Percentiles rank a stretch among this genome's conserved stretches.
phyloP scores from a whole-genome alignment of 345 rosid genomes.

The Corymbia maculata region DNA sequence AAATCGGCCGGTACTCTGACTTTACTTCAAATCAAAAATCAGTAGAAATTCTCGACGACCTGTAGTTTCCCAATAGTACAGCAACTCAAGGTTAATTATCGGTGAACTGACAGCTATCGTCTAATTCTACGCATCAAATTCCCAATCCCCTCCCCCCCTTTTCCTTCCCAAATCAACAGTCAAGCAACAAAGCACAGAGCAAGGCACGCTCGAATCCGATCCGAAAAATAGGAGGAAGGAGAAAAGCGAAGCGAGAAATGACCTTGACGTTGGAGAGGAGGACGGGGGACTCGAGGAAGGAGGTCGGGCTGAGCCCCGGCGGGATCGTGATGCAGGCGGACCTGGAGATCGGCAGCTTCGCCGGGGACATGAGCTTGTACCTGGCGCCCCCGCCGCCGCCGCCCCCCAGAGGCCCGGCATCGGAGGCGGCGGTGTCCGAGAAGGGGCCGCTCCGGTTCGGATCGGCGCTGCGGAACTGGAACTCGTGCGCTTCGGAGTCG shows the following conservation, averaged over 20 bases:
- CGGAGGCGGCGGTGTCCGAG: background rate
- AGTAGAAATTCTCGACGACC: background rate
- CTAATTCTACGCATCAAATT: background rate
- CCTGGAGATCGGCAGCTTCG: slow-evolving; percentile 99
- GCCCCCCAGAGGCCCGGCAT: slow-evolving; percentile 17
- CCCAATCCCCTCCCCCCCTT: background rate
- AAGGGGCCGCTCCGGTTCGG: slow-evolving; percentile 8
- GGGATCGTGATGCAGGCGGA: slow-evolving; percentile 67
- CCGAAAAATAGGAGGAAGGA: background rate
- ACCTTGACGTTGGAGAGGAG: slow-evolving; percentile 95
- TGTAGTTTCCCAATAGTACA: background rate
- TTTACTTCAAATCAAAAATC: background rate
- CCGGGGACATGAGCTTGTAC: slow-evolving; percentile 95
- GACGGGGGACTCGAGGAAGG: slow-evolving; percentile 95
- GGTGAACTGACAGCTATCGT: background rate
- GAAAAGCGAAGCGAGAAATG: slow-evolving; percentile 5
- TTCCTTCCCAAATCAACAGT: background rate
- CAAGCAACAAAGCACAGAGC: background rate
- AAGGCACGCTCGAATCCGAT: background rate
- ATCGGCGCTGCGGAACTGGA: slow-evolving; percentile 4
- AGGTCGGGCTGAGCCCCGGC: slow-evolving; percentile 87
- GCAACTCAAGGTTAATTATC: background rate
- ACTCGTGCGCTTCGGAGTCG: background rate
- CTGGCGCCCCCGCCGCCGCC: slow-evolving; percentile 36
- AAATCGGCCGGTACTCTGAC: background rate